Conservation (phyloP, 176 grass and related monocot species). For the Puya raimondii region DNA sequence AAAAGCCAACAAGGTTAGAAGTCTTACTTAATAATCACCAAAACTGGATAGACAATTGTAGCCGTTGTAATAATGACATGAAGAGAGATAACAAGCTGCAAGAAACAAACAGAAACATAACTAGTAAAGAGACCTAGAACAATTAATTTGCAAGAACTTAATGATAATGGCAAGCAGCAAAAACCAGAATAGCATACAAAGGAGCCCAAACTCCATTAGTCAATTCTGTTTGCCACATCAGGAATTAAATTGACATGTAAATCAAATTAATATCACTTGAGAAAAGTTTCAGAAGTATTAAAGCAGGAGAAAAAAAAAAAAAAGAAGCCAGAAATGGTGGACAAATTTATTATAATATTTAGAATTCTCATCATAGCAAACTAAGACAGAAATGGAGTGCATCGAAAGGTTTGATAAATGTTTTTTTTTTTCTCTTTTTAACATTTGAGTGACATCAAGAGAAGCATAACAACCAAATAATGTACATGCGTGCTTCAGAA, state of each 20-base stretch:
- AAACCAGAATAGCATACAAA: not conserved
- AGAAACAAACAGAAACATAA: constrained; percentile 15
- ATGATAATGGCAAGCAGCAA: constrained; percentile 1
- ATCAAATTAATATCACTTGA: too few species aligned
- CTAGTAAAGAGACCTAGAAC: constrained; percentile 5
- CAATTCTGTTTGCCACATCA: not conserved
- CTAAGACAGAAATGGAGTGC: too few species aligned
- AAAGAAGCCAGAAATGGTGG: too few species aligned
- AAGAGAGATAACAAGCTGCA: constrained; percentile 77
- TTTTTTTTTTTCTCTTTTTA: too few species aligned
- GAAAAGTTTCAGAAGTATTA: too few species aligned
- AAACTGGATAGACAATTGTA: constrained; percentile 67
- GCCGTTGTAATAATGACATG: constrained; percentile 63
- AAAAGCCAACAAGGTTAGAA: not conserved
- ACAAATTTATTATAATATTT: too few species aligned
- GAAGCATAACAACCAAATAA: too few species aligned
- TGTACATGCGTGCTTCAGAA: too few species aligned
- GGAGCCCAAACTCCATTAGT: not conserved
- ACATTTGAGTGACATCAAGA: too few species aligned
- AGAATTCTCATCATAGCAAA: too few species aligned
- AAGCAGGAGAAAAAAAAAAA: too few species aligned
- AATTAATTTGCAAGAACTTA: not conserved
- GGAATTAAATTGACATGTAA: not conserved
- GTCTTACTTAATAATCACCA: constrained; percentile 92
- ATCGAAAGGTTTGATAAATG: too few species aligned